phyloP scores from a whole-genome alignment of 1,139 yeast species.

The Insectozyma bohioensis region DNA sequence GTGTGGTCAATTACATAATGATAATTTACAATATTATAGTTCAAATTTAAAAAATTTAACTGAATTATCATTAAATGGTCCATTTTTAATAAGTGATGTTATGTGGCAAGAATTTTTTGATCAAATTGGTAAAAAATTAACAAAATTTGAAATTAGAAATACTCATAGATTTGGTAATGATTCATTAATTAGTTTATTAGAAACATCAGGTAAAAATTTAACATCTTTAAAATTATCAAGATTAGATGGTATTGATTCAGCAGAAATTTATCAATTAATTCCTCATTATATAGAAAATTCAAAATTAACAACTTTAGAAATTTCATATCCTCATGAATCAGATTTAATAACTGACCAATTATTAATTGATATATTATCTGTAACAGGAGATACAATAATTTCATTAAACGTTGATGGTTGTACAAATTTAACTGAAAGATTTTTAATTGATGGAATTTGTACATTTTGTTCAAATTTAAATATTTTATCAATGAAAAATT shows the following conservation, averaged over 20 bases:
- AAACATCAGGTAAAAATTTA: constrained; percentile 58
- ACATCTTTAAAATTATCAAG: constrained; percentile 53
- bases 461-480: constrained; percentile 57
- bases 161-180: constrained; percentile 81
- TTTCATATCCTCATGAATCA: constrained; percentile 66
- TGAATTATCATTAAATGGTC: constrained; percentile 71
- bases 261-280: constrained; percentile 58
- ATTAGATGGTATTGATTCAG: constrained; percentile 66
- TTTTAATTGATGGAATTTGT: constrained; percentile 57
- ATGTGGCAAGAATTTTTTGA: constrained; percentile 78
- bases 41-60: constrained; percentile 55
- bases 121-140: constrained; percentile 29
- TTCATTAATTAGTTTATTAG: constrained; percentile 61
- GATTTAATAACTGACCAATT: constrained; percentile 73
- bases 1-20: constrained; percentile 93
- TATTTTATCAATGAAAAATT: constrained; percentile 48
- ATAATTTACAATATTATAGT: constrained; percentile 62
- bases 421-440: constrained; percentile 63
- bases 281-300: constrained; percentile 56
- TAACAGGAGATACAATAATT: constrained; percentile 61
- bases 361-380: constrained; percentile 59
- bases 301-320: constrained; percentile 55
- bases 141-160: constrained; percentile 61
- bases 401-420: constrained; percentile 71
- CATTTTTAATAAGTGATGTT: constrained; percentile 73